A percentile compares a stretch with the other conserved stretches of the same genome.
Conservation (phyloP, 257 asterid genomes). For the Primulina tabacum region DNA sequence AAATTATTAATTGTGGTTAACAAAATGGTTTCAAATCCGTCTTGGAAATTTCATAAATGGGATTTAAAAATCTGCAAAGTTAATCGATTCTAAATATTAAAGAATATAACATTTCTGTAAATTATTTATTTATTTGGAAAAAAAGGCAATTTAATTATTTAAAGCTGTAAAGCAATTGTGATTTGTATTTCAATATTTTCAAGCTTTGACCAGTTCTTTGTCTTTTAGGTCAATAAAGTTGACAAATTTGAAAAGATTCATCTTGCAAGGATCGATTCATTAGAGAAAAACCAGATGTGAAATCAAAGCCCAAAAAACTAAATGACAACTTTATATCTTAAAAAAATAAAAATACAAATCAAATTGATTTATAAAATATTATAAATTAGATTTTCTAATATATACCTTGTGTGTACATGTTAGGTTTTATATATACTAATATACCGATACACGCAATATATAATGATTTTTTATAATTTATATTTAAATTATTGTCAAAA, state of each 20-base stretch:
- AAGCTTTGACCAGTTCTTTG: conserved; percentile 66
- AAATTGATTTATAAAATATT: too few species aligned
- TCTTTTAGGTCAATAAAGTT: conserved; percentile 62
- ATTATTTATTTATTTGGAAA: conserved; percentile 28
- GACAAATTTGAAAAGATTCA: conserved; percentile 30
- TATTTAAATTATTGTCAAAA: too few species aligned
- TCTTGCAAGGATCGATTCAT: neutral
- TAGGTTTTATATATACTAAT: too few species aligned
- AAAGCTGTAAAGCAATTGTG: conserved; percentile 77
- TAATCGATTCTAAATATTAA: conserved; percentile 38
- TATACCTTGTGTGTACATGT: too few species aligned
- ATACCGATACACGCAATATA: too few species aligned
- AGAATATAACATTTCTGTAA: conserved; percentile 27
- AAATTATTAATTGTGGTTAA: conserved; percentile 78
- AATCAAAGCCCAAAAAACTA: too few species aligned
- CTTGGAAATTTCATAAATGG: conserved; percentile 66
- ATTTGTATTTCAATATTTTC: conserved; percentile 54
- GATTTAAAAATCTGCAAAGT: conserved; percentile 45
- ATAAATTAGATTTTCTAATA: too few species aligned
- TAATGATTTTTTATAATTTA: too few species aligned
- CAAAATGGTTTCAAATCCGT: conserved; percentile 84
- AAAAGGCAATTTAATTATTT: conserved; percentile 41
- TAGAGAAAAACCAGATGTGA: neutral
- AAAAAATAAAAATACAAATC: too few species aligned
- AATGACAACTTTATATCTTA: too few species aligned